phyloP scores from a whole-genome alignment of 345 rosid species.

The Nephelium lappaceum region DNA sequence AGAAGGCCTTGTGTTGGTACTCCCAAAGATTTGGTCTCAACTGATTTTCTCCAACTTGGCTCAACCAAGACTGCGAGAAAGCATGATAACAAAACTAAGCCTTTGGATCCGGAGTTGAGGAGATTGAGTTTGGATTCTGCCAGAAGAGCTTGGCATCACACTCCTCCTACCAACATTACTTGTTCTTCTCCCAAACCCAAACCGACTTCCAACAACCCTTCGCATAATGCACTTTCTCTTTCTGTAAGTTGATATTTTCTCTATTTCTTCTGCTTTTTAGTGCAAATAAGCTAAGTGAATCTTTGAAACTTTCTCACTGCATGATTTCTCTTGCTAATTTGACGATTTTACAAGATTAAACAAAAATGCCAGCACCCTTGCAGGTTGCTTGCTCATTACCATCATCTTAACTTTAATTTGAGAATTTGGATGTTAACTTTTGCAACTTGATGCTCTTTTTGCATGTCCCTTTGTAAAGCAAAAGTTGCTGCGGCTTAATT shows the following conservation, averaged over 20 bases:
- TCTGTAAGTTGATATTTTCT: slow-evolving; percentile 16
- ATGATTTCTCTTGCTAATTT: too few species aligned
- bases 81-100: too few species aligned
- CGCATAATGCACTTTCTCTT: not conserved
- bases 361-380: not conserved
- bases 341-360: too few species aligned
- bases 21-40: slow-evolving; percentile 49
- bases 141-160: slow-evolving; percentile 47
- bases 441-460: not conserved
- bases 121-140: slow-evolving; percentile 55
- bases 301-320: too few species aligned
- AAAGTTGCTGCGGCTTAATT: slow-evolving; percentile 26
- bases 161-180: slow-evolving; percentile 22
- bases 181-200: slow-evolving; percentile 13
- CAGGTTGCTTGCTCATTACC: not conserved
- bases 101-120: slow-evolving; percentile 34
- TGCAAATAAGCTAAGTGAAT: too few species aligned
- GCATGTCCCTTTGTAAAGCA: slow-evolving; percentile 2
- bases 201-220: not conserved
- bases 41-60: slow-evolving; percentile 30
- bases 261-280: too few species aligned
- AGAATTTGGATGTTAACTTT: not conserved
- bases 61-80: not conserved
- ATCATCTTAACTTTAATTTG: not conserved
- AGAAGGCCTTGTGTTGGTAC: slow-evolving; percentile 47